A percentile compares a stretch with the other conserved stretches of the same genome.
Evolutionary conservation across 306 rosid species (phyloP).

Genomic region (Lathyrus oleraceus): DNA sequence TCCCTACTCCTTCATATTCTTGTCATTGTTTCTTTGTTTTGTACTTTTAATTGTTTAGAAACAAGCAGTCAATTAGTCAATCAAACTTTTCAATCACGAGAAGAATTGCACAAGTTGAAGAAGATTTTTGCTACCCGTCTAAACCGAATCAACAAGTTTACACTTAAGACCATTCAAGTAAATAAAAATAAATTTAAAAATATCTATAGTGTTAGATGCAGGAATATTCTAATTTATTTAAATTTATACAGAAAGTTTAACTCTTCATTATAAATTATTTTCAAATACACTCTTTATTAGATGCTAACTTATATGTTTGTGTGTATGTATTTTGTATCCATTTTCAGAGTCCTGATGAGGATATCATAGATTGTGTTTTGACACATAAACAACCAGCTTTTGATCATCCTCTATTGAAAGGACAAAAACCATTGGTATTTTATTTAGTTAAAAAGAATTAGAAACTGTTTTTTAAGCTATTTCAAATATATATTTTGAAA

Average conservation of each 20-base stretch:
- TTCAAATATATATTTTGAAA: no score
- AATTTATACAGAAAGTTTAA: no score
- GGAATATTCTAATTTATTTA: no score
- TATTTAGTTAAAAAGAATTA: background rate
- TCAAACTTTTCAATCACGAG: background rate
- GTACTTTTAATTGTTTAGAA: slow-evolving; percentile 44
- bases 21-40: slow-evolving; percentile 53
- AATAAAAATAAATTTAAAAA: no score
- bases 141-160: background rate
- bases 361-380: slow-evolving; percentile 75
- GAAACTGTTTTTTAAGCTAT: background rate
- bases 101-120: background rate
- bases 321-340: background rate
- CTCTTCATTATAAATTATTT: no score
- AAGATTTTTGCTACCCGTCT: background rate
- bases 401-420: background rate
- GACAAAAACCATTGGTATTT: slow-evolving; percentile 68
- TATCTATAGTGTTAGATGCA: no score
- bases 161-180: slow-evolving; percentile 70
- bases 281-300: no score
- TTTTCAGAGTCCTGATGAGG: slow-evolving; percentile 83
- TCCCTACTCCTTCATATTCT: slow-evolving; percentile 29
- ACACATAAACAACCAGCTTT: slow-evolving; percentile 52
- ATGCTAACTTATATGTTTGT: no score
- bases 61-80: background rate